phyloP scores from a whole-genome alignment of 169 alveolate genomes.

The Amoebophrya sp. region DNA sequence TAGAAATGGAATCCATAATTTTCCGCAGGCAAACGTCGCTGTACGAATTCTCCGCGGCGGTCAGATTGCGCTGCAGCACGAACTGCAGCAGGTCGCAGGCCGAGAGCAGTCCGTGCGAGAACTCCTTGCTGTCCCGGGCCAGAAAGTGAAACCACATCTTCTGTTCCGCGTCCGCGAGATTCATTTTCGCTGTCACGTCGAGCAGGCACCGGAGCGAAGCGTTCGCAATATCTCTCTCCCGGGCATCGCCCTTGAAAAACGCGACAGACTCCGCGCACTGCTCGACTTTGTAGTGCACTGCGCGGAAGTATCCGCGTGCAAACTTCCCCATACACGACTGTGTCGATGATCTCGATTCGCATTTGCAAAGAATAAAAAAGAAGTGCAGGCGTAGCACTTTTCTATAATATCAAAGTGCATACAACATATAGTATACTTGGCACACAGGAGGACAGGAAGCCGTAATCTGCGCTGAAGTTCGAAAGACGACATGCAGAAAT shows the following conservation, averaged over 20 bases:
- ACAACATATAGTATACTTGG: no score
- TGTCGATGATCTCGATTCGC: no score
- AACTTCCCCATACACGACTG: no score
- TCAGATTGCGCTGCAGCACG: background rate
- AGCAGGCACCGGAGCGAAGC: background rate
- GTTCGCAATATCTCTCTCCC: background rate
- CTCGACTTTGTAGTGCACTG: background rate
- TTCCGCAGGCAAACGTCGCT: background rate
- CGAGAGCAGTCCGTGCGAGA: background rate
- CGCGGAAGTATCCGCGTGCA: background rate
- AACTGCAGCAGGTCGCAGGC: background rate
- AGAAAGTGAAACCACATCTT: background rate
- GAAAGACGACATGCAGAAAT: no score
- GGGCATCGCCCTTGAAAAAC: slow-evolving; percentile 26
- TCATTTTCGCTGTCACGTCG: background rate
- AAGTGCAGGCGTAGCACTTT: no score
- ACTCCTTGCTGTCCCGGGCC: background rate
- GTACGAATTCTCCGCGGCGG: background rate
- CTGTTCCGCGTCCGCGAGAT: background rate
- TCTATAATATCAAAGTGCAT: no score
- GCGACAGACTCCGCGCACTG: slow-evolving; percentile 27
- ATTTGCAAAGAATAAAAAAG: no score
- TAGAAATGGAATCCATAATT: background rate
- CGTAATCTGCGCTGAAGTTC: no score
- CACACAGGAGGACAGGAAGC: no score